phyloP scores from a whole-genome alignment of 495 filamentous ascomycete genomes.

The Mycothermus thermophilus region DNA sequence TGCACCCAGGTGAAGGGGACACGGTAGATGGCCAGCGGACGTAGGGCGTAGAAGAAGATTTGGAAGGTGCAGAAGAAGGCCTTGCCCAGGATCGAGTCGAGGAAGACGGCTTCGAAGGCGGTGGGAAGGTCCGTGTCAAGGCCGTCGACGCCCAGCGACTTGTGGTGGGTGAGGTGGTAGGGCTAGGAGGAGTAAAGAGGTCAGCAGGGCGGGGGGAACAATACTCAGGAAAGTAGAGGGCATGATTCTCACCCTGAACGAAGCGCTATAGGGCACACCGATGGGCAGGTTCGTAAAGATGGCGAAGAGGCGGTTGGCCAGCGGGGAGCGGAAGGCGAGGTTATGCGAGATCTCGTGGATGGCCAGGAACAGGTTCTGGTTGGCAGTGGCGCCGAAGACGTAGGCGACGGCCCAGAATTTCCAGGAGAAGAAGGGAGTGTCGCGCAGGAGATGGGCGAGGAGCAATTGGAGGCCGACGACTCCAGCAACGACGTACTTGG shows the following conservation, averaged over 20 bases:
- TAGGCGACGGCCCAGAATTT: conserved; percentile 78
- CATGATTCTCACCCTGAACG: conserved; percentile 55
- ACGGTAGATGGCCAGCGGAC: conserved; percentile 87
- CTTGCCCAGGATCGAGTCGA: conserved; percentile 93
- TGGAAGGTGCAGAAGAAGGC: conserved; percentile 99
- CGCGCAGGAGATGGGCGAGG: conserved; percentile 65
- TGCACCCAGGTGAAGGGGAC: conserved; percentile 81
- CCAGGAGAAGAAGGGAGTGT: conserved; percentile 70
- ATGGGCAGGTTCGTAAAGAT: conserved; percentile 94
- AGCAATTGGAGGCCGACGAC: conserved; percentile 74
- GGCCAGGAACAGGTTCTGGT: conserved; percentile 97
- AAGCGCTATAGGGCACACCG: conserved; percentile 88
- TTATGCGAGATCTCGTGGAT: conserved; percentile 99
- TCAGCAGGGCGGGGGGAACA: background rate
- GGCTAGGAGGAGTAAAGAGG: conserved; percentile 37
- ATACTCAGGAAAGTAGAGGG: background rate
- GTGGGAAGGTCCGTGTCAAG: conserved; percentile 95
- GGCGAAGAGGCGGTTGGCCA: conserved; percentile 72
- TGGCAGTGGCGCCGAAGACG: conserved; percentile 85
- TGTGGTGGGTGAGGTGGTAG: conserved; percentile 98
- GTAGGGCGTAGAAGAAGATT: conserved; percentile 98
- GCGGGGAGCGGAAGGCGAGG: conserved; percentile 76
- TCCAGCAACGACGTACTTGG: conserved; percentile 77
- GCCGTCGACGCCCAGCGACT: conserved; percentile 91
- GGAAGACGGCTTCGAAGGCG: conserved; percentile 76